Evolutionary conservation across 2,329 filamentous ascomycete genomes (phyloP).

Genomic region (Decorospora gaudefroyi): DNA sequence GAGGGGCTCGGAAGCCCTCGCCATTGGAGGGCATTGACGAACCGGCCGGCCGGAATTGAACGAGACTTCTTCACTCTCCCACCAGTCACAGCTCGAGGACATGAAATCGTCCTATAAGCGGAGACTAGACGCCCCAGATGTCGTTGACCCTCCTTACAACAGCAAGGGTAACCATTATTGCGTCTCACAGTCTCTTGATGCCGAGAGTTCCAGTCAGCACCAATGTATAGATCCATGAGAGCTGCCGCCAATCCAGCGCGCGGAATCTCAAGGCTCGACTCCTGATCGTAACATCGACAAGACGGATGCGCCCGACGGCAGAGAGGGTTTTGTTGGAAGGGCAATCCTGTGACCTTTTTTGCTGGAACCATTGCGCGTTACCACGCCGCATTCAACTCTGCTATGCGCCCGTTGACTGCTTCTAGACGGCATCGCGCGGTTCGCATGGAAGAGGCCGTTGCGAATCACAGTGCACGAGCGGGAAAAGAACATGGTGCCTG

Average conservation of each 20-base stretch:
- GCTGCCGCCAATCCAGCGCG: conserved; percentile 6
- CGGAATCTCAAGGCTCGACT: conserved; percentile 4
- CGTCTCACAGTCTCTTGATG: no score
- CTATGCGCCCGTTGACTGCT: conserved; percentile 7
- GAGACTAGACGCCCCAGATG: no score
- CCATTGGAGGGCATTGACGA: conserved; percentile 11
- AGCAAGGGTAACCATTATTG: no score
- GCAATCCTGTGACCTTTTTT: neutral
- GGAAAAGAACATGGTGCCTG: conserved; percentile 6
- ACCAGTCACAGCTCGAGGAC: conserved; percentile 5
- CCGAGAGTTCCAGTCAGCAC: conserved; percentile 2
- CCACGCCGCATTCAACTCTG: conserved; percentile 8
- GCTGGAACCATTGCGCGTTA: conserved; percentile 3
- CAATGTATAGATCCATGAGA: conserved; percentile 6
- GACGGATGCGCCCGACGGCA: conserved; percentile 1
- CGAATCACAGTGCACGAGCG: conserved; percentile 26
- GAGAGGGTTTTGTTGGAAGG: conserved; percentile 5
- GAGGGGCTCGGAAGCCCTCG: no score
- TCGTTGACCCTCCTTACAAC: no score
- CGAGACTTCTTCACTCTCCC: neutral
- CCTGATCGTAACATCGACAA: conserved; percentile 4
- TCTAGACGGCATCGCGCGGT: conserved; percentile 5
- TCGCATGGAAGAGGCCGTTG: conserved; percentile 14
- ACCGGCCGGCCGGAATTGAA: neutral
- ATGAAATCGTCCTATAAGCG: no score